Evolutionary conservation across 1,139 yeast species (phyloP).

Genomic region (Lodderomyces beijingensis): DNA sequence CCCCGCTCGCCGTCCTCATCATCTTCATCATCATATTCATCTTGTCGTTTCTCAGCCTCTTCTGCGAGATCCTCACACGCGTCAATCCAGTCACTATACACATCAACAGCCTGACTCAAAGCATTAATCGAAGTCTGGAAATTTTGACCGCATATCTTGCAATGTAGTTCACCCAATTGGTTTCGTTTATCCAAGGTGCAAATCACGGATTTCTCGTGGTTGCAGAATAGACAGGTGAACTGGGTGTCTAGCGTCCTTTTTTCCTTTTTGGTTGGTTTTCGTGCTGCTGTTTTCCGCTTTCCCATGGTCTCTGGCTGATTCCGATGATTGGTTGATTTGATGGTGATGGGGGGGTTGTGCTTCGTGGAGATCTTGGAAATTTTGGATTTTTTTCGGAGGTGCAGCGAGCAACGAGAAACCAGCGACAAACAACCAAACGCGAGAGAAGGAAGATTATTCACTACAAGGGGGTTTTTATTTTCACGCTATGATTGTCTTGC

Average conservation of each 20-base stretch:
- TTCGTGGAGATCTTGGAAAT: no score
- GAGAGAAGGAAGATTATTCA: no score
- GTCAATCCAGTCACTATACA: constrained; percentile 97
- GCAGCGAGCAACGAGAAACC: no score
- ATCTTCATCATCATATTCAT: constrained; percentile 21
- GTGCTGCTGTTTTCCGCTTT: constrained; percentile 84
- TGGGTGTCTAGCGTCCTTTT: constrained; percentile 80
- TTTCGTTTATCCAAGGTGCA: constrained; percentile 86
- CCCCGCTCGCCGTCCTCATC: constrained; percentile 34
- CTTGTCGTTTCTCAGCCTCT: constrained; percentile 37
- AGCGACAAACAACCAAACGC: no score
- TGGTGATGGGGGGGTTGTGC: no score
- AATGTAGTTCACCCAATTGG: constrained; percentile 77
- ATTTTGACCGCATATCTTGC: constrained; percentile 92
- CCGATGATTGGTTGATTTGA: no score
- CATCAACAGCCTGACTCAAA: constrained; percentile 84
- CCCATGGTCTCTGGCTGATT: no score
- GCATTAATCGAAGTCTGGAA: constrained; percentile 88
- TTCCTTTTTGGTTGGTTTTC: constrained; percentile 74
- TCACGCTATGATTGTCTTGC: no score
- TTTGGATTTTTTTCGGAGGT: no score
- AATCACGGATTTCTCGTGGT: constrained; percentile 88
- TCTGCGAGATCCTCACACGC: constrained; percentile 96
- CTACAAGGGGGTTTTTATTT: no score
- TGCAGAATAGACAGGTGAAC: constrained; percentile 91